phyloP scores from a whole-genome alignment of 805 yeast genomes.

The Suhomyces sp. region DNA sequence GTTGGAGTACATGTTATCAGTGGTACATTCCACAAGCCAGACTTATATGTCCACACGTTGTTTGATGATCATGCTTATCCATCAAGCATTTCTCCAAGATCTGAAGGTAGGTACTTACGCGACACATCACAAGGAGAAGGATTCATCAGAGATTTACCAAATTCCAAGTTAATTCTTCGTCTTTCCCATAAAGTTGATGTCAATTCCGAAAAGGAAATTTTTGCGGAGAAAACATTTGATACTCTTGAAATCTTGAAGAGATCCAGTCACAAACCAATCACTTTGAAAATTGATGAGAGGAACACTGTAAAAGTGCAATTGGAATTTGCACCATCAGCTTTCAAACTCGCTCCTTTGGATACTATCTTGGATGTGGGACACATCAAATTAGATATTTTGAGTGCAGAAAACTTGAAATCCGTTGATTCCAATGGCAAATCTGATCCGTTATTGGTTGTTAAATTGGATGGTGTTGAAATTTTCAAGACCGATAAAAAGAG shows the following conservation, averaged over 20 bases:
- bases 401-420: slow-evolving; percentile 53
- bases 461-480: slow-evolving; percentile 52
- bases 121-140: slow-evolving; percentile 53
- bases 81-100: slow-evolving; percentile 49
- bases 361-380: slow-evolving; percentile 68
- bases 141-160: slow-evolving; percentile 68
- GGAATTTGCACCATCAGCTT: slow-evolving; percentile 60
- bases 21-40: slow-evolving; percentile 51
- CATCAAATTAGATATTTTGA: slow-evolving; percentile 53
- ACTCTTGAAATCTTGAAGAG: slow-evolving; percentile 56
- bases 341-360: slow-evolving; percentile 55
- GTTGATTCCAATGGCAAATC: slow-evolving; percentile 76
- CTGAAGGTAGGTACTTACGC: slow-evolving; percentile 45
- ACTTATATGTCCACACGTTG: slow-evolving; percentile 54
- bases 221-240: slow-evolving; percentile 48
- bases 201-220: slow-evolving; percentile 46
- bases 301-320: slow-evolving; percentile 48
- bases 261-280: slow-evolving; percentile 46
- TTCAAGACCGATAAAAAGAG: slow-evolving; percentile 61
- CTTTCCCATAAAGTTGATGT: slow-evolving; percentile 53
- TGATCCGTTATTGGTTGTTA: slow-evolving; percentile 64
- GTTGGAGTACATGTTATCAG: slow-evolving; percentile 51
- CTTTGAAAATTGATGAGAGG: slow-evolving; percentile 41
- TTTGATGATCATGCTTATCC: slow-evolving; percentile 68
- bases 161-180: slow-evolving; percentile 58